Evolutionary conservation across 2,329 filamentous ascomycete genomes (phyloP), one percentile per base, ranked within the genome.

Genomic region (Nothophaeocryptopus gaeumannii): DNA sequence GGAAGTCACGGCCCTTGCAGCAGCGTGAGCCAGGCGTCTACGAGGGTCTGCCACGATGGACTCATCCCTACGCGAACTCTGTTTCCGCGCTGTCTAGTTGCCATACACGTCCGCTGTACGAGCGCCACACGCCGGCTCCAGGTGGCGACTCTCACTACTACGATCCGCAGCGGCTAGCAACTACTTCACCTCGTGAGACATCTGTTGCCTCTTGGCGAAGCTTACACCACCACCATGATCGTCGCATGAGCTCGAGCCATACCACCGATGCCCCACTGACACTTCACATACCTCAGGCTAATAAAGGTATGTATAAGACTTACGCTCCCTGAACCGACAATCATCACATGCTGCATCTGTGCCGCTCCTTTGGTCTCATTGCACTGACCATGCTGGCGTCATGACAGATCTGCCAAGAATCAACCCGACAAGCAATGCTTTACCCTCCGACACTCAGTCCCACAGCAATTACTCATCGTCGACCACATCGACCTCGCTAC

Each of bases 211-310:
- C 51, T 56, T 60, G 59, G 59, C 56, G 53, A 48, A 55, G 47
- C 51, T 53, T 58, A 47, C 20, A 26, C 20, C 56, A 56, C 34
- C 46, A 53, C 15, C 51, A 47, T 14, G 43, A 57, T 54, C 50
- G 39, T 48, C 53, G 50, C 39, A 39, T 35, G 26, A 54, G 47
- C 46, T 43, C 50, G 20, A 50, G 48, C 51, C 54, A 51, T 45
- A 37, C 31, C 33, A 32, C 41, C 45, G 45, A 52, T 49, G 48
- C 47, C 45, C 41, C 56, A 51, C 54, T 60, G 43, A 54, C 54
- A 14, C 53, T 62, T 45, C 47, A 59, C 31, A 61, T 59, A 16
- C 58, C 59, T 36, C 41, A 50, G 30, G 33, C 51, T 32, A 32
- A 13, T 30, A 44, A 49, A 48, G 60, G 58, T 56, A 51, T 34